Conservation (phyloP, 768 basidiomycete species). For the Gyrodon lividus region DNA sequence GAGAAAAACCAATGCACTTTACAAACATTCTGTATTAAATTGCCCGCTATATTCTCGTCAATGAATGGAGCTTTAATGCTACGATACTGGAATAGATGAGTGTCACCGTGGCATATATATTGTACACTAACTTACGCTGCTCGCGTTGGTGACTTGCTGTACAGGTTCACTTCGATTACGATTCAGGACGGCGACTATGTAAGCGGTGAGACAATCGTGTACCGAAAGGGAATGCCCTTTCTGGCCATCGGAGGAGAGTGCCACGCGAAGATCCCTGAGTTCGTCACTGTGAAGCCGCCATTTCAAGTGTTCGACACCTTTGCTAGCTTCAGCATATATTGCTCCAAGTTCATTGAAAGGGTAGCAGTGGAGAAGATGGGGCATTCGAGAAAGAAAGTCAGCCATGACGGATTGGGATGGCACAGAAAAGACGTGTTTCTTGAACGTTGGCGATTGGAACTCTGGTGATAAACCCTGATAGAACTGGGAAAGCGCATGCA, state of each 20-base stretch:
- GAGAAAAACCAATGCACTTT: background rate
- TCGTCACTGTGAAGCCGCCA: conserved; percentile 14
- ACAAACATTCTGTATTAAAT: conserved; percentile 22
- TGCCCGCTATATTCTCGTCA: conserved; percentile 16
- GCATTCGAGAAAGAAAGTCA: conserved; percentile 21
- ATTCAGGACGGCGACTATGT: conserved; percentile 24
- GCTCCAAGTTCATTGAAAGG: conserved; percentile 18
- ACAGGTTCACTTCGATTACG: conserved; percentile 11
- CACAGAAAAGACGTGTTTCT: conserved; percentile 20
- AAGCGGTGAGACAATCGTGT: conserved; percentile 34
- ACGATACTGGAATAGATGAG: conserved; percentile 19
- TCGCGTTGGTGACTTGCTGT: conserved; percentile 25
- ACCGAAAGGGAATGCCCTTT: conserved; percentile 12
- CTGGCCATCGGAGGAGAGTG: conserved; percentile 2
- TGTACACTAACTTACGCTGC: conserved; percentile 22
- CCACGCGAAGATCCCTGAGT: conserved; percentile 15
- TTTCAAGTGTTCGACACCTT: conserved; percentile 13
- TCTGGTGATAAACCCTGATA: conserved; percentile 23
- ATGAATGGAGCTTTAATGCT: conserved; percentile 16
- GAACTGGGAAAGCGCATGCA: conserved; percentile 28
- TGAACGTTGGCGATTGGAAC: conserved; percentile 22
- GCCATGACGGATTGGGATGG: conserved; percentile 14
- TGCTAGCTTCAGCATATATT: conserved; percentile 10
- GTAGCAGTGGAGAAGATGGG: conserved; percentile 23
- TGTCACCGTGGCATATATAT: background rate